Base-by-base conservation (phyloP, 1,284 basidiomycete species). In the Papiliotrema flavescens region DNA sequence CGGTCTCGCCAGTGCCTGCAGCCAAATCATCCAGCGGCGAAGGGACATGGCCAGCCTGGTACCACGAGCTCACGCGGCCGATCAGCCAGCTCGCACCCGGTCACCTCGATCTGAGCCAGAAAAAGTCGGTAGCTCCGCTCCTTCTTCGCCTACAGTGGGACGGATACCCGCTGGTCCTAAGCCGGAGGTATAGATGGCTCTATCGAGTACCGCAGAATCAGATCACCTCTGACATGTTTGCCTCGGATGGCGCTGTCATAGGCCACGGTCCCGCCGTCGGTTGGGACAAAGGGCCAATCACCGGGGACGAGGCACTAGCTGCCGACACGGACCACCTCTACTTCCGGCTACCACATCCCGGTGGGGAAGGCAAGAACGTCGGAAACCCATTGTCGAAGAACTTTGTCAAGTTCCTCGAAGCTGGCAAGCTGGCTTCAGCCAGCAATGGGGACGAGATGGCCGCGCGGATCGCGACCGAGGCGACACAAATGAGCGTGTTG, bases 261-360 rank as follows among this genome's bases (percentile, higher is more conserved):
- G 40, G 43, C 3, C n/a, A 45, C 17, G 44, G 55, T 35, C 36
- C 49, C 36, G 45, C 58, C 9, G 51, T 57, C 5, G 56, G 54
- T 15, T 53, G 57, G 13, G 57, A 65, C 22, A 46, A 41, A 15
- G 46, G 45, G 6, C 36, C 49, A 0, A 43, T 49, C 2, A 56
- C 53, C 15, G 59, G 54, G 15, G 65, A 71, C 52, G 59, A 66
- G 22, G 49, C 41, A 4, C 48, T 67, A n/a, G 49, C 35, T 13
- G 45, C 47, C 20, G 68, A 74, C 45, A 37, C 14, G 5, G 49
- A 63, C 8, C 59, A 69, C 42, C 43, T 56, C 1, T 98, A 92
- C 76, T 90, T 90, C 80, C 95, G 96, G 75, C 81, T 98, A 1
- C 96, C 94, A 1, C 96, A 98, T 77, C 92, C 93, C 68, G 90